These are phyloP conservation scores for Schizopora paradoxa DNA, from an alignment of 1,284 basidiomycete species.

Conservation along the genomic window DNA sequence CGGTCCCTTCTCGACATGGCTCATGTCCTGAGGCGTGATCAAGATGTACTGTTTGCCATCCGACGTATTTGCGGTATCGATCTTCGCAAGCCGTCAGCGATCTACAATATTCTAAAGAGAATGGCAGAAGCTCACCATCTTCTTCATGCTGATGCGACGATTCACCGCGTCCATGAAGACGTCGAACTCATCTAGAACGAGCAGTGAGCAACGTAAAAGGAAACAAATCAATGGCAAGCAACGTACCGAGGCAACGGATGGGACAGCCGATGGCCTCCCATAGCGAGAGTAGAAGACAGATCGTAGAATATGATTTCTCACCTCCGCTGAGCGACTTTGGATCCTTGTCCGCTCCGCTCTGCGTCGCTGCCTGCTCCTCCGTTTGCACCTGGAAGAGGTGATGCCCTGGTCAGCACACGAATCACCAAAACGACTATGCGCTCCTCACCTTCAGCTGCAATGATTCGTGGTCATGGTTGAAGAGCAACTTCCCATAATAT, in stretches of 20 bases:
- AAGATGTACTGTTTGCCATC: constrained; percentile 88
- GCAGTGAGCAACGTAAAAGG: constrained; percentile 9
- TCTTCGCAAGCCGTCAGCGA: constrained; percentile 39
- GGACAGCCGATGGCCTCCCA: constrained; percentile 97
- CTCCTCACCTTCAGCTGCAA: constrained; percentile 63
- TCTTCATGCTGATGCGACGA: constrained; percentile 84
- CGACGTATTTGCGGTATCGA: constrained; percentile 80
- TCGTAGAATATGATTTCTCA: constrained; percentile 96
- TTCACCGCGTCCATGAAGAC: constrained; percentile 97
- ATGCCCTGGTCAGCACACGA: background rate
- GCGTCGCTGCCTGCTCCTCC: constrained; percentile 65
- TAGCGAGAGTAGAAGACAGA: constrained; percentile 86
- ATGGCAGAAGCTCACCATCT: constrained; percentile 61
- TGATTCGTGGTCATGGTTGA: constrained; percentile 70
- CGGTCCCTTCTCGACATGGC: constrained; percentile 52
- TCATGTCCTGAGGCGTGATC: constrained; percentile 88
- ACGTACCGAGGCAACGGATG: constrained; percentile 84
- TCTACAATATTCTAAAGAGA: constrained; percentile 3
- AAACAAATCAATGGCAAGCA: constrained; percentile 15
- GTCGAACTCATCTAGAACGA: constrained; percentile 75
- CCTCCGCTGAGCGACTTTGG: constrained; percentile 85
- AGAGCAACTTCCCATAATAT: constrained; percentile 79
- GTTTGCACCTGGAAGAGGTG: constrained; percentile 55
- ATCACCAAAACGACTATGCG: background rate
- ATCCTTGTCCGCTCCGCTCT: constrained; percentile 63